Evolutionary conservation across 2,329 filamentous ascomycete genomes (phyloP), one percentile per base, ranked within the genome.

Genomic region (Epichloe gansuensis): DNA sequence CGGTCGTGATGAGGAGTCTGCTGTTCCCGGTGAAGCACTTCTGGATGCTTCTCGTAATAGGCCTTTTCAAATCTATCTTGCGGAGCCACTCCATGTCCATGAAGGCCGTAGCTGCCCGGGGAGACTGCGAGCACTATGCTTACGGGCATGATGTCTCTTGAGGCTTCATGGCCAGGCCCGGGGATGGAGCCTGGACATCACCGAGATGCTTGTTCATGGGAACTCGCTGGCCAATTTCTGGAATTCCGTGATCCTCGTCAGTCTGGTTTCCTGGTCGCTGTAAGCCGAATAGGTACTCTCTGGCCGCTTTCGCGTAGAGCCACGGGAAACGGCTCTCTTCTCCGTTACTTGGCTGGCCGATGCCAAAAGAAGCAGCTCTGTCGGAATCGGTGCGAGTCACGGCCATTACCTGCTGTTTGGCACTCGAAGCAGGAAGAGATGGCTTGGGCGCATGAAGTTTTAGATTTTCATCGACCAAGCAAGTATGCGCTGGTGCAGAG

Each of bases 181-280:
- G 91, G 2, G 91, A 93, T 2, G 93, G 93, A 13, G 93, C 93
- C 71, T 98, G 93, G 9, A 97, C 93, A 65, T 97, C 91, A 56
- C 93, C 93, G 44, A 93, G 88, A 65, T 93, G 82, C 51, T 85
- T 86, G 65, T 93, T 86, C 88, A 98, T 93, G 48, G 93, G 93
- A 41, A 98, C 91, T 63, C 91, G 86, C 62, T 88, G 82, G 47
- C 91, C 91, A 59, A 96, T 93, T 65, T 94, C 88, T 2, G 91
- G 91, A 61, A 96, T 95, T 23, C 91, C 91, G 52, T 90, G 83
- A 58, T 93, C 87, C 46, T 91, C 86, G 17, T 85, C 85, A 42
- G 70, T 64, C 57, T 83, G 71, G 42, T 62, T 60, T 23, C 68
- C 46, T 76, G 73, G 52, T 75, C 74, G 46, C 74, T 73, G 43